A percentile compares a stretch with the other conserved stretches of the same genome.
These are phyloP conservation scores for Pseudocercospora crystallina DNA, from an alignment of 2,329 filamentous ascomycete genomes.

Conservation along the genomic window DNA sequence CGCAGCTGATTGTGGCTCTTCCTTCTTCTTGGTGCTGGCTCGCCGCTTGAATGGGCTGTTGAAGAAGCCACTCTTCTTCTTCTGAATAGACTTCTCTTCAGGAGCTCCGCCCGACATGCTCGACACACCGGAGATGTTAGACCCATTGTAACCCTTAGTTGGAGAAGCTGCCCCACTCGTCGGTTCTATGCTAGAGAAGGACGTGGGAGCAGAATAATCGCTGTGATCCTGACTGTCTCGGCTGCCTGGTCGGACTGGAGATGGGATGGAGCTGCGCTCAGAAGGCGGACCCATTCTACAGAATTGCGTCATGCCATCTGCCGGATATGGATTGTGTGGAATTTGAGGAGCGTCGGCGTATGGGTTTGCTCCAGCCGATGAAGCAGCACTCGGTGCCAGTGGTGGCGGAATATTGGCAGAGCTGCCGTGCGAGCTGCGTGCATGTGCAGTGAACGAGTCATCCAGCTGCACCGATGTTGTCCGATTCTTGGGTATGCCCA, in stretches of 20 bases:
- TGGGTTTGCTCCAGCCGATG: conserved; percentile 24
- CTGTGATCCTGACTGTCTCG: conserved; percentile 74
- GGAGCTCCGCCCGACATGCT: conserved; percentile 40
- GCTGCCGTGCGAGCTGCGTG: conserved; percentile 32
- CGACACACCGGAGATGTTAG: conserved; percentile 30
- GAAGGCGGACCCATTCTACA: conserved; percentile 74
- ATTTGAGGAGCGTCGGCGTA: conserved; percentile 63
- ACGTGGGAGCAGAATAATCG: conserved; percentile 86
- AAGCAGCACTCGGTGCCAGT: conserved; percentile 25
- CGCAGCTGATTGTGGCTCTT: conserved; percentile 45
- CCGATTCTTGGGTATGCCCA: conserved; percentile 55
- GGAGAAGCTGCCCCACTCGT: conserved; percentile 73
- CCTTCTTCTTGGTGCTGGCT: conserved; percentile 77
- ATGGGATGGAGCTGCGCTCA: conserved; percentile 67
- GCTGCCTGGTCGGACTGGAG: conserved; percentile 73
- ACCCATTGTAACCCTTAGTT: conserved; percentile 56
- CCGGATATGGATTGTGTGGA: conserved; percentile 89
- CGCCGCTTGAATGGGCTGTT: conserved; percentile 82
- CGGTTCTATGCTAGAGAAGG: conserved; percentile 81
- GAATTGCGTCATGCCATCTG: conserved; percentile 96
- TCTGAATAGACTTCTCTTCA: conserved; percentile 66
- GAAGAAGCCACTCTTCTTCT: conserved; percentile 82
- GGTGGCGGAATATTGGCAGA: conserved; percentile 24
- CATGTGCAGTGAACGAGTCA: conserved; percentile 29
- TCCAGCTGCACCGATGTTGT: conserved; percentile 32